These are phyloP conservation scores for Psilocybe sp. DNA, from an alignment of 768 basidiomycete genomes.

Conservation along the genomic window DNA sequence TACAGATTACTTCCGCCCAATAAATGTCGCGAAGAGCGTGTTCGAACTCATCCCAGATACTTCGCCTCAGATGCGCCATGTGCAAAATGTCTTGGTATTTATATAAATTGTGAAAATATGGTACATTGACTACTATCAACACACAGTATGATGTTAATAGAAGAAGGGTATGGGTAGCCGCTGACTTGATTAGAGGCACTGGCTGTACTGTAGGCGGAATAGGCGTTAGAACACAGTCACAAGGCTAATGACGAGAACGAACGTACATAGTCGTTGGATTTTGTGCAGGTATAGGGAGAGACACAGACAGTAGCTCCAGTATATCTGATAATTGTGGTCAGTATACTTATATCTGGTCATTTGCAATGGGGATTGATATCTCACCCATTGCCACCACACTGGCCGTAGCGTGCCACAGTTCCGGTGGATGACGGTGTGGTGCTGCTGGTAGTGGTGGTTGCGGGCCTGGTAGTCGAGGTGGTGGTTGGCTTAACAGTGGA, in stretches of 20 bases:
- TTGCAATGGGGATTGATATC: slow-evolving; percentile 1
- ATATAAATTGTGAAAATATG: not conserved
- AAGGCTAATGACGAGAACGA: not conserved
- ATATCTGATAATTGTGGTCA: not conserved
- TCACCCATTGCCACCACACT: slow-evolving; percentile 41
- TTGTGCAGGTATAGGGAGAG: slow-evolving; percentile 18
- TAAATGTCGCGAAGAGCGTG: too few species aligned
- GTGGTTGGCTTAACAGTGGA: not conserved
- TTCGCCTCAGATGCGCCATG: too few species aligned
- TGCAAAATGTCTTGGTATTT: too few species aligned
- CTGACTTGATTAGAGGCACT: slow-evolving; percentile 20
- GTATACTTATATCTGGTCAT: not conserved
- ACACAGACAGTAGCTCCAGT: slow-evolving; percentile 17
- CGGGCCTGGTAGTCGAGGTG: slow-evolving; percentile 9
- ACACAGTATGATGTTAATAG: not conserved
- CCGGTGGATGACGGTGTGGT: slow-evolving; percentile 17
- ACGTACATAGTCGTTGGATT: slow-evolving; percentile 18
- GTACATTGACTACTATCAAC: too few species aligned
- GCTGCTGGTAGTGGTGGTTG: slow-evolving; percentile 16
- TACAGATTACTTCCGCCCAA: too few species aligned
- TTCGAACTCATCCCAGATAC: too few species aligned
- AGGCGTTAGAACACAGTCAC: not conserved
- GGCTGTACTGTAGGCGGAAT: slow-evolving; percentile 26
- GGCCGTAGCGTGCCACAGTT: slow-evolving; percentile 38
- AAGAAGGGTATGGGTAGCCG: not conserved